Percentiles rank a stretch among this genome's conserved stretches.
Conservation (phyloP, 177 flowering plant species). For the Vitis hybrid region DNA sequence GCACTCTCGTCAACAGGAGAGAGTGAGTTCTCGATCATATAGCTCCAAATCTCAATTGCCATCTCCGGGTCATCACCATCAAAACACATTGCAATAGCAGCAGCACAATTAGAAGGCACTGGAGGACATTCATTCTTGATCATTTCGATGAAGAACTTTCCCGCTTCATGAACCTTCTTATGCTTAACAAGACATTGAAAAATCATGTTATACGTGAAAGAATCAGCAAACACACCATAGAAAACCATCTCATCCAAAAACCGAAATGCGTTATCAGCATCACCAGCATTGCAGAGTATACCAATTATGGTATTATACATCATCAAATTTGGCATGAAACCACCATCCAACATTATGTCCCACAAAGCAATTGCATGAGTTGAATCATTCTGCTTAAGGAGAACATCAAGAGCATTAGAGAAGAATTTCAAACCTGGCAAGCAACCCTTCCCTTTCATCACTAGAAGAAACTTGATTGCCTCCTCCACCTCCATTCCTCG, state of each 20-base stretch:
- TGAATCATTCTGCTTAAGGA: conserved; percentile 48
- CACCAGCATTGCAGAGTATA: conserved; percentile 50
- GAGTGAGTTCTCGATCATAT: conserved; percentile 45
- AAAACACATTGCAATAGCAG: conserved; percentile 58
- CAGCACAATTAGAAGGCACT: conserved; percentile 44
- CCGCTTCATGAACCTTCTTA: conserved; percentile 48
- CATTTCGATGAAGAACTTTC: conserved; percentile 67
- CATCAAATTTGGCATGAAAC: conserved; percentile 59
- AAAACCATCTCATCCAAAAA: conserved; percentile 68
- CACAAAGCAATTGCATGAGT: conserved; percentile 49
- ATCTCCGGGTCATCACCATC: conserved; percentile 67
- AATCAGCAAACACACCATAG: conserved; percentile 72
- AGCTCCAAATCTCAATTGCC: conserved; percentile 68
- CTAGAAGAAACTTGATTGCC: conserved; percentile 56
- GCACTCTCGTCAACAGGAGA: conserved; percentile 54
- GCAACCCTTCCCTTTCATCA: conserved; percentile 65
- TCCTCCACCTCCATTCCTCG: conserved; percentile 47
- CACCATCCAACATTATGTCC: conserved; percentile 65
- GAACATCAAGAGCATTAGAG: conserved; percentile 63
- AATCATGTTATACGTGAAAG: conserved; percentile 65
- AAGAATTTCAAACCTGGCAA: conserved; percentile 83
- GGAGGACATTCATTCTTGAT: conserved; percentile 71
- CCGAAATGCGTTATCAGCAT: conserved; percentile 43
- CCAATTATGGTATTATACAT: conserved; percentile 72
- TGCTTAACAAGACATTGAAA: conserved; percentile 65